Percentiles rank a stretch among this genome's conserved stretches.
These are phyloP conservation scores for Hypocreales sp. DNA, from an alignment of 2,329 filamentous ascomycete genomes.

Conservation along the genomic window DNA sequence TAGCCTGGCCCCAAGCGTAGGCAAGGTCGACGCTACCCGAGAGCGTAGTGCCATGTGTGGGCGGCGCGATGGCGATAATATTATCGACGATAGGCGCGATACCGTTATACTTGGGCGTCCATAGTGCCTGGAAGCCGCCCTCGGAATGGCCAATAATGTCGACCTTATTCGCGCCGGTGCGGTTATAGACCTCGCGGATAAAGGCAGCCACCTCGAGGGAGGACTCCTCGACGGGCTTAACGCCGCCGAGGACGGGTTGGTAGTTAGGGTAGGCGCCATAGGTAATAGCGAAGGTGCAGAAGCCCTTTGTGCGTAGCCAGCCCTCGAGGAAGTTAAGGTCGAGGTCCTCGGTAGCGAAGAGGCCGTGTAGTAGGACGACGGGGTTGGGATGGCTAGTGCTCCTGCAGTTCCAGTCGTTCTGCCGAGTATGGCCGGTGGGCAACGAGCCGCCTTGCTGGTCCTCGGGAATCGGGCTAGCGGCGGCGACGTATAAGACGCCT, in stretches of 20 bases:
- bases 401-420: constrained; percentile 7
- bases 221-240: constrained; percentile 6
- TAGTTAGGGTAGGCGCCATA: constrained; percentile 6
- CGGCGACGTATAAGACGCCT: too few relatives aligned
- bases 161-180: constrained; percentile 6
- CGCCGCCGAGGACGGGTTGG: constrained; percentile 7
- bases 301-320: constrained; percentile 5
- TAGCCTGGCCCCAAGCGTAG: constrained; percentile 1
- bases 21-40: constrained; percentile 4
- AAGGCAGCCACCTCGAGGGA: constrained; percentile 7
- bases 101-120: constrained; percentile 6
- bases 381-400: constrained; percentile 6
- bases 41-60: constrained; percentile 9
- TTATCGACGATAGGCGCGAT: constrained; percentile 5
- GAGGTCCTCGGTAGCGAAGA: constrained; percentile 6
- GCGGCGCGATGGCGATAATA: constrained; percentile 7
- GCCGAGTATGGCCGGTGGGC: not conserved
- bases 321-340: constrained; percentile 6
- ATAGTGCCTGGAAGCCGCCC: constrained; percentile 8
- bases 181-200: constrained; percentile 4
- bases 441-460: too few relatives aligned
- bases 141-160: constrained; percentile 10
- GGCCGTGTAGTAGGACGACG: constrained; percentile 8
- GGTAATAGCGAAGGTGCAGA: constrained; percentile 8
- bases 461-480: too few relatives aligned